Conservation (phyloP, 495 filamentous ascomycete genomes). For the Trichoderma parareesei region DNA sequence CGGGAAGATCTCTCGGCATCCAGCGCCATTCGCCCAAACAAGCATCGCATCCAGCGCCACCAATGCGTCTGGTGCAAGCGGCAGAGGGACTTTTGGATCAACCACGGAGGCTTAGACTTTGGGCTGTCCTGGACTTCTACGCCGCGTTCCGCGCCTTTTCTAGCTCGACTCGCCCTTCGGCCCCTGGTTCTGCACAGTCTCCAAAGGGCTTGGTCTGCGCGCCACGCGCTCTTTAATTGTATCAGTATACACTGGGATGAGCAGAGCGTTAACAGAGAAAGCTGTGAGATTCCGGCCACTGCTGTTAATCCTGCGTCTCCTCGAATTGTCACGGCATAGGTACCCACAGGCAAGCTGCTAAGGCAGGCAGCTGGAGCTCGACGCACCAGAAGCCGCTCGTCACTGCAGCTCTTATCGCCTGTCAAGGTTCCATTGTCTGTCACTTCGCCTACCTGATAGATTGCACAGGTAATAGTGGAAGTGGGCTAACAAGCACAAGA, state of each 20-base stretch:
- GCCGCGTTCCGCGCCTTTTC: not conserved
- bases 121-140: not conserved
- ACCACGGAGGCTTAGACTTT: not conserved
- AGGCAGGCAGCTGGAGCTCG: not conserved
- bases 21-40: not conserved
- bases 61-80: not conserved
- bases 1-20: conserved; percentile 10
- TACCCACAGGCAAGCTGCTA: not conserved
- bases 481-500: not conserved
- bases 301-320: not conserved
- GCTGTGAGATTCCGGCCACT: not conserved
- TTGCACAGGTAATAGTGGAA: not conserved
- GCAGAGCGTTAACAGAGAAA: not conserved
- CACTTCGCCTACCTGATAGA: not conserved
- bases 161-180: not conserved
- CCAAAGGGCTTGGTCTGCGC: not conserved
- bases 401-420: conserved; percentile 2
- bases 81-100: not conserved
- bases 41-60: not conserved
- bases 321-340: not conserved
- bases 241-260: not conserved
- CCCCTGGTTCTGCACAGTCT: not conserved
- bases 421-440: not conserved
- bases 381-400: not conserved
- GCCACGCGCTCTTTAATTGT: not conserved